Percentiles rank a stretch among this genome's conserved stretches.
Conservation (phyloP, 805 yeast genomes). For the Saccharomycopsis sp. region DNA sequence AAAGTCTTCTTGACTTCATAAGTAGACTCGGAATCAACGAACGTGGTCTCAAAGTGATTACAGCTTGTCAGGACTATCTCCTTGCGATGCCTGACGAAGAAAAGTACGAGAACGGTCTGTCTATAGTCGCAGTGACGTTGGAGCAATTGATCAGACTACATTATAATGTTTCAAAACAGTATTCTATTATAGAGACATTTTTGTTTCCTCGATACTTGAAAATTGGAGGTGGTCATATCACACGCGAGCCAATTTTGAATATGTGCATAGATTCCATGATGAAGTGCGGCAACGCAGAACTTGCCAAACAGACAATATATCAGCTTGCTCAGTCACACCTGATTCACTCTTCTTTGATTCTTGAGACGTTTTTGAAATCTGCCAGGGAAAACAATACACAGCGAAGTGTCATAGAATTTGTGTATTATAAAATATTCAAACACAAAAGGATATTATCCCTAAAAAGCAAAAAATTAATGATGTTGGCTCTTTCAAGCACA, state of each 20-base stretch:
- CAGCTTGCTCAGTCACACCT: not conserved
- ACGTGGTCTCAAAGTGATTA: not conserved
- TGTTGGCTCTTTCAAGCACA: not conserved
- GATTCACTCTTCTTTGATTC: not conserved
- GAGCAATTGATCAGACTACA: not conserved
- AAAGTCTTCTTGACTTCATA: not conserved
- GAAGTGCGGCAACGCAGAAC: not conserved
- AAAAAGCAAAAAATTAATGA: not conserved
- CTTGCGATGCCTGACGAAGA: not conserved
- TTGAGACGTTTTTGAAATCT: not conserved
- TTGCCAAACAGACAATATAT: constrained; percentile 1
- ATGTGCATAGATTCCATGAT: not conserved
- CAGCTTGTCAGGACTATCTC: not conserved
- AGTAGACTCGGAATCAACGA: not conserved
- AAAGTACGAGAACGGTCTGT: not conserved
- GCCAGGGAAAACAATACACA: not conserved
- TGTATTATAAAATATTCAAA: not conserved
- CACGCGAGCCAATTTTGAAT: not conserved
- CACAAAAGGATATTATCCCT: not conserved
- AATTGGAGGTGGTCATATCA: not conserved
- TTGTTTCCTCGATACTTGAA: not conserved
- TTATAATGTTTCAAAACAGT: not conserved
- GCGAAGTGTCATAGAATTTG: not conserved
- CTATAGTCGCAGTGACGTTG: not conserved
- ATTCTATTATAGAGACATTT: not conserved